Conservation (phyloP, 768 basidiomycete species). For the Leccinum longicurvipes region DNA sequence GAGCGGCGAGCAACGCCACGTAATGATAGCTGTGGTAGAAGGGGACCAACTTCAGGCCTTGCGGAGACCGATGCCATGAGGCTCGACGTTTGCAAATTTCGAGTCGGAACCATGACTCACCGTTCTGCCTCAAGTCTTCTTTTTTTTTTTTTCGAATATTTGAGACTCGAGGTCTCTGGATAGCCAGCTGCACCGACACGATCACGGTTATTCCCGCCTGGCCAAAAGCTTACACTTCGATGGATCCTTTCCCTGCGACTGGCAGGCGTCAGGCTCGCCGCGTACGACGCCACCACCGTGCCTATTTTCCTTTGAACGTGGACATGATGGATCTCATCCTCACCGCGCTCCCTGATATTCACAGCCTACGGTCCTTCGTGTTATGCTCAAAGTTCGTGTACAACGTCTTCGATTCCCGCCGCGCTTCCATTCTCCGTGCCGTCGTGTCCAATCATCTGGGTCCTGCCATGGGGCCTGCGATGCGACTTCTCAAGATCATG, state of each 20-base stretch:
- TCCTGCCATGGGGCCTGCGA: conserved; percentile 1
- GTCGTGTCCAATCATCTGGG: conserved; percentile 18
- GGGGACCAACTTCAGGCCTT: neutral
- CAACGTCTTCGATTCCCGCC: conserved; percentile 10
- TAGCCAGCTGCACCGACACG: neutral
- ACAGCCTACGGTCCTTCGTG: conserved; percentile 9
- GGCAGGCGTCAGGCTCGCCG: neutral
- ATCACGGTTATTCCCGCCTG: neutral
- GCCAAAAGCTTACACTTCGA: neutral
- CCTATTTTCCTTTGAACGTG: conserved; percentile 6
- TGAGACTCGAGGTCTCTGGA: neutral
- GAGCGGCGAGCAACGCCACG: neutral
- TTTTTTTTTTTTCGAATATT: neutral
- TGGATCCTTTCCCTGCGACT: neutral
- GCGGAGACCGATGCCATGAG: neutral
- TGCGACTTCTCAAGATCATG: conserved; percentile 18
- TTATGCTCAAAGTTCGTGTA: conserved; percentile 19
- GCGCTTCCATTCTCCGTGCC: conserved; percentile 9
- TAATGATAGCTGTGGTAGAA: neutral
- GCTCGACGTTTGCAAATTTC: neutral
- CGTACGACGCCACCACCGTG: neutral
- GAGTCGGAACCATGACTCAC: neutral
- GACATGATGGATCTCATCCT: conserved; percentile 16
- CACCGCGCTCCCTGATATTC: conserved; percentile 7
- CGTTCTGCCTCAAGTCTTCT: neutral